Conservation (phyloP, 2,329 filamentous ascomycete species). For the Orbilia quercus region DNA sequence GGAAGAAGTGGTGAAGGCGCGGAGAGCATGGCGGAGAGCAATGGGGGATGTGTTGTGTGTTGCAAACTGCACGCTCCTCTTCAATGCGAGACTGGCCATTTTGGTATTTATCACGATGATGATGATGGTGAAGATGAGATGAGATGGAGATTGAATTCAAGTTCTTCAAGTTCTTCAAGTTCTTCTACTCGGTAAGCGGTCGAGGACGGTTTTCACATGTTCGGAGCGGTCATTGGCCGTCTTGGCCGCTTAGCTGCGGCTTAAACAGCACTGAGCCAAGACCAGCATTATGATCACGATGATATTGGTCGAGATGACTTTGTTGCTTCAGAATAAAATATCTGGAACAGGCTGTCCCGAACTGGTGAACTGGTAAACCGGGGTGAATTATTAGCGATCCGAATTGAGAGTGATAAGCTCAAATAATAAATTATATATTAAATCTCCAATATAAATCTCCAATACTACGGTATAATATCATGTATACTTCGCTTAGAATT, state of each 20-base stretch:
- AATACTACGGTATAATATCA: no score
- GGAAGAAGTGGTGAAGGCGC: constrained; percentile 34
- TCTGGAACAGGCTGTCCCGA: no score
- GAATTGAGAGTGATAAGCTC: no score
- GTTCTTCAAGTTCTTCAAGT: no score
- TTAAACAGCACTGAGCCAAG: constrained; percentile 6
- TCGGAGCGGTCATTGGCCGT: background rate
- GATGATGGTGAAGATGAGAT: background rate
- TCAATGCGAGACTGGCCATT: constrained; percentile 31
- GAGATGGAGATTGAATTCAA: constrained; percentile 1
- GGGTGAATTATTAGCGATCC: no score
- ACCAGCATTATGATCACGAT: no score
- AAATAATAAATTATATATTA: no score
- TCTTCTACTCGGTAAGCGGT: constrained; percentile 31
- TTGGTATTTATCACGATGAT: background rate
- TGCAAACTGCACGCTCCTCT: constrained; percentile 6
- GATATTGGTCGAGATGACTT: no score
- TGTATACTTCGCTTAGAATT: no score
- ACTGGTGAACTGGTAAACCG: no score
- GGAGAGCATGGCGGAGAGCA: background rate
- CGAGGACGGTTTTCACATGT: constrained; percentile 40
- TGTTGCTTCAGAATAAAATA: no score
- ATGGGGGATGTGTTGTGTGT: constrained; percentile 1
- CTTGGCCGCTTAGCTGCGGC: constrained; percentile 50
- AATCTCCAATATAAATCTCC: no score